Evolutionary conservation across 2,329 filamentous ascomycete species (phyloP).

Genomic region (Curvularia sp.): DNA sequence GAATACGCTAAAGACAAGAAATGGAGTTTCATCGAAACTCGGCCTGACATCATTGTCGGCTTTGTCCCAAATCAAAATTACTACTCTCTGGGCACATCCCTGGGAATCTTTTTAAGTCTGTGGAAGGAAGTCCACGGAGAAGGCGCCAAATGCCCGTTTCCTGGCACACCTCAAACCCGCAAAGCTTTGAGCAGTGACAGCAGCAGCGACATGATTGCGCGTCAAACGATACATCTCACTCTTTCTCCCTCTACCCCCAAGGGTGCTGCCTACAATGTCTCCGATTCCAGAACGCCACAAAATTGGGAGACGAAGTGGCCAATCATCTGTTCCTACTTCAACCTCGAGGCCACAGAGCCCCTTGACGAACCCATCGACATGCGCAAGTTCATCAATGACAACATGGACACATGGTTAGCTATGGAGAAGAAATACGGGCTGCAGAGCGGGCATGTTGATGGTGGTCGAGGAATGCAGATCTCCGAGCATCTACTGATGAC

Average conservation of each 20-base stretch:
- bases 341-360: slow-evolving; percentile 50
- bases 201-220: slow-evolving; percentile 51
- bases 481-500: slow-evolving; percentile 55
- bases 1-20: slow-evolving; percentile 44
- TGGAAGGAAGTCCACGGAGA: slow-evolving; percentile 49
- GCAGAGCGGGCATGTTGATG: slow-evolving; percentile 50
- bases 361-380: slow-evolving; percentile 28
- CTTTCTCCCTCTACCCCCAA: slow-evolving; percentile 49
- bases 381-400: slow-evolving; percentile 38
- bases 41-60: slow-evolving; percentile 53
- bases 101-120: slow-evolving; percentile 51
- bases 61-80: slow-evolving; percentile 53
- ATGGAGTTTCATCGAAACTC: slow-evolving; percentile 52
- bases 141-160: slow-evolving; percentile 49
- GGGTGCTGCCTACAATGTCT: slow-evolving; percentile 52
- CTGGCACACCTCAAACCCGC: slow-evolving; percentile 49
- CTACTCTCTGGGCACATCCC: slow-evolving; percentile 45
- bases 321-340: slow-evolving; percentile 55
- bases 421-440: slow-evolving; percentile 40
- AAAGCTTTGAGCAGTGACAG: slow-evolving; percentile 48
- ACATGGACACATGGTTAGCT: slow-evolving; percentile 33
- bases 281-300: slow-evolving; percentile 47
- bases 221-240: slow-evolving; percentile 52
- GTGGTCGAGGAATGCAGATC: slow-evolving; percentile 44
- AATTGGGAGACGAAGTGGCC: slow-evolving; percentile 57